A percentile compares a stretch with the other conserved stretches of the same genome.
phyloP scores from a whole-genome alignment of 257 asterid genomes.

The Fraxinus anomala region DNA sequence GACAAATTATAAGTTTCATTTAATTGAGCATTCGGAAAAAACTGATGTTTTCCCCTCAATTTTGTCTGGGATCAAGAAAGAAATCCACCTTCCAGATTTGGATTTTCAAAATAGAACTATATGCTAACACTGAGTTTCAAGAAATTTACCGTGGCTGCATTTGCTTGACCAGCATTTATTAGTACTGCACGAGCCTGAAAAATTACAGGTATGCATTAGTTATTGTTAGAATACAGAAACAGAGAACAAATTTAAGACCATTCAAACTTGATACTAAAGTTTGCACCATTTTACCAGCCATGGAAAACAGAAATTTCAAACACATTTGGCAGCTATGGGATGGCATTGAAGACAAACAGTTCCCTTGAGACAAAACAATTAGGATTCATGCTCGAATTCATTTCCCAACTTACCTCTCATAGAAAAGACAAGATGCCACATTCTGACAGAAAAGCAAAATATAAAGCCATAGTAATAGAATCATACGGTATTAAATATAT shows the following conservation, averaged over 20 bases:
- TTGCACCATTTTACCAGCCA: neutral
- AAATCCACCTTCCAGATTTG: no score
- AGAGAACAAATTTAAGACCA: neutral
- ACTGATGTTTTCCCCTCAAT: no score
- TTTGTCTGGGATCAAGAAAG: no score
- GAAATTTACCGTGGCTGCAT: conserved; percentile 90
- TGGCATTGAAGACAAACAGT: neutral
- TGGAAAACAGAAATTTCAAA: neutral
- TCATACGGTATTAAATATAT: no score
- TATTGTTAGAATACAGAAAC: neutral
- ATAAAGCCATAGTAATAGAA: neutral
- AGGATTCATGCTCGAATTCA: neutral
- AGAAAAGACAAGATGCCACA: neutral
- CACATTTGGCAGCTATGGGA: neutral
- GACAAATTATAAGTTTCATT: conserved; percentile 4
- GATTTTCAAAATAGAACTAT: no score
- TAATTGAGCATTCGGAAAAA: neutral
- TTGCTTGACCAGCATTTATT: conserved; percentile 99
- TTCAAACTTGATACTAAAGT: neutral
- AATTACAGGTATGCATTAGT: conserved; percentile 28
- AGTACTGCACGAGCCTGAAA: conserved; percentile 94
- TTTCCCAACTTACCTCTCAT: neutral
- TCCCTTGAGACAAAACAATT: neutral
- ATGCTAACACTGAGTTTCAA: conserved; percentile 6
- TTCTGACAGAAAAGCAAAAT: no score